A percentile compares a stretch with the other conserved stretches of the same genome.
These are phyloP conservation scores for Harringtonia aguacate DNA, from an alignment of 2,329 filamentous ascomycete genomes.

Conservation along the genomic window DNA sequence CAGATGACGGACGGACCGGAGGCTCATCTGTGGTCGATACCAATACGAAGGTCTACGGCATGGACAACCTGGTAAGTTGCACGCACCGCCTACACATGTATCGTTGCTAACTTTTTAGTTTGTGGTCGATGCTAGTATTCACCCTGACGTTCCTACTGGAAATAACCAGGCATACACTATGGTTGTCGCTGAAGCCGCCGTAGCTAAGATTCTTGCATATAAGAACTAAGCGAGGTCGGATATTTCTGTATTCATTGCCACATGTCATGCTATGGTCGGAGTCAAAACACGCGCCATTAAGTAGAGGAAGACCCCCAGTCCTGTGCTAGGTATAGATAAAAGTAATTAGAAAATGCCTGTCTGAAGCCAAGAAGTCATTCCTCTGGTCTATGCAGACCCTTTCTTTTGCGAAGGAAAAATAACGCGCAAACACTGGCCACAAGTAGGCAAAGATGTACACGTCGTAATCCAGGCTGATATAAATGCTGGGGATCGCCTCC, in stretches of 20 bases:
- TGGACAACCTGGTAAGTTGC: conserved; percentile 39
- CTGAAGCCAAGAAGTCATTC: too few relatives aligned
- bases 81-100: background rate
- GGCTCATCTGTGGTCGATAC: conserved; percentile 52
- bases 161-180: conserved; percentile 1
- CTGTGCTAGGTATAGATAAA: too few relatives aligned
- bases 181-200: conserved; percentile 1
- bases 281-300: too few relatives aligned
- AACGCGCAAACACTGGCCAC: too few relatives aligned
- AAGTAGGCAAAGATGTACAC: background rate
- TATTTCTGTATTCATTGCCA: too few relatives aligned
- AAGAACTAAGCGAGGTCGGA: background rate
- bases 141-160: background rate
- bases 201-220: background rate
- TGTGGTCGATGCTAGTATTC: background rate
- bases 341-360: too few relatives aligned
- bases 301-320: too few relatives aligned
- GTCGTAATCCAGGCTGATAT: conserved; percentile 15
- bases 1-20: conserved; percentile 38
- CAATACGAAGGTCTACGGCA: conserved; percentile 55
- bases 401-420: too few relatives aligned
- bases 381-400: too few relatives aligned
- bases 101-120: background rate
- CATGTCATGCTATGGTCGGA: too few relatives aligned
- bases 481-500: conserved; percentile 33